Conservation (phyloP, 495 filamentous ascomycete genomes). For the Aspergillus homomorphus region DNA sequence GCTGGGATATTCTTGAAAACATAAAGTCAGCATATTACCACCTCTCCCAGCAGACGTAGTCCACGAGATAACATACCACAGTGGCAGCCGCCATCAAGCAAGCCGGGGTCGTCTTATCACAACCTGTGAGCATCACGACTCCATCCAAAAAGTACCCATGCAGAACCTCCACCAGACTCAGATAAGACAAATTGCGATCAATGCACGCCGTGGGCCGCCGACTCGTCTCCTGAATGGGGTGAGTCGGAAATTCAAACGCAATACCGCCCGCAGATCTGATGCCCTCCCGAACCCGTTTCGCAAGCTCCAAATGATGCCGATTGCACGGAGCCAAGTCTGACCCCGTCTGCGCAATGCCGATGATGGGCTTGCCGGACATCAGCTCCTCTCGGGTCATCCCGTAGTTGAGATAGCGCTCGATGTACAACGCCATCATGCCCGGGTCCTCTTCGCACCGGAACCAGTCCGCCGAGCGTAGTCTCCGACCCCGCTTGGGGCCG, state of each 20-base stretch:
- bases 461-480: constrained; percentile 47
- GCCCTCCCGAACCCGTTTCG: constrained; percentile 52
- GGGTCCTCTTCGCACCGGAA: constrained; percentile 45
- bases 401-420: constrained; percentile 56
- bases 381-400: constrained; percentile 53
- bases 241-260: constrained; percentile 54
- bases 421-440: constrained; percentile 51
- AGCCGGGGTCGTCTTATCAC: constrained; percentile 56
- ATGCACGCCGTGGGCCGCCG: constrained; percentile 50
- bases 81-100: constrained; percentile 56
- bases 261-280: constrained; percentile 53
- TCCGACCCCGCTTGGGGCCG: constrained; percentile 21
- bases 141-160: constrained; percentile 53
- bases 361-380: constrained; percentile 53
- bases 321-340: constrained; percentile 55
- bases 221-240: constrained; percentile 54
- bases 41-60: not conserved
- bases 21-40: not conserved
- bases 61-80: constrained; percentile 34
- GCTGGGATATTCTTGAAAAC: constrained; percentile 50
- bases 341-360: constrained; percentile 55
- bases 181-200: constrained; percentile 53
- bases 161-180: constrained; percentile 51
- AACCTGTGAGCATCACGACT: constrained; percentile 55
- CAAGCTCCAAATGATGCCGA: constrained; percentile 50